Conservation (phyloP, 345 rosid genomes). For the Dipteronia dyeriana region DNA sequence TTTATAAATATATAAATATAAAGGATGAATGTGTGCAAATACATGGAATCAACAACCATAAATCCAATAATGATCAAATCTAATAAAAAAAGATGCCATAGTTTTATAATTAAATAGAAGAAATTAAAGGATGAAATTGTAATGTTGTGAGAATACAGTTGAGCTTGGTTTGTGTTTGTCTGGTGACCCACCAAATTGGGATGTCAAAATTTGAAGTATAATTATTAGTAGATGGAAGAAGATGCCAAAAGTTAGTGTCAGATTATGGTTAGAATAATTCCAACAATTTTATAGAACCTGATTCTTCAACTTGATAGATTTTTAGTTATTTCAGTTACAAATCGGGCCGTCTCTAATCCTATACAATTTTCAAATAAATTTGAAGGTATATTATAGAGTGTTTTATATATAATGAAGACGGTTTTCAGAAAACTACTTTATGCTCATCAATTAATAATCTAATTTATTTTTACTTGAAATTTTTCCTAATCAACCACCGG, state of each 20-base stretch:
- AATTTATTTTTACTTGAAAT: no score
- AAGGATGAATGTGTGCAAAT: slow-evolving; percentile 6
- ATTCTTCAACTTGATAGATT: not conserved
- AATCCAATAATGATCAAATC: slow-evolving; percentile 1
- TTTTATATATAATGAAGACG: no score
- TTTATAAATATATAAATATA: not conserved
- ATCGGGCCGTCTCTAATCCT: no score
- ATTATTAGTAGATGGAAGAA: not conserved
- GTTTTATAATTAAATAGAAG: not conserved
- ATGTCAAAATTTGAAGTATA: not conserved
- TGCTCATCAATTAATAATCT: no score
- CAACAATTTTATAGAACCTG: not conserved
- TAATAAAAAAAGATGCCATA: not conserved
- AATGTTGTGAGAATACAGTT: not conserved
- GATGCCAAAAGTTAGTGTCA: not conserved
- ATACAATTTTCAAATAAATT: no score
- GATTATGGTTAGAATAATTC: not conserved
- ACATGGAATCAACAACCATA: slow-evolving; percentile 21
- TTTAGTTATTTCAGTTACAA: not conserved
- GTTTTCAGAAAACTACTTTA: no score
- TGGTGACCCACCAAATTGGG: slow-evolving; percentile 3
- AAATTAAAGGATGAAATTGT: not conserved
- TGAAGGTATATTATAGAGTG: no score
- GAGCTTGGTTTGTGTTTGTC: slow-evolving; percentile 8
- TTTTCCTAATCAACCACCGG: no score